Evolutionary conservation across 163 green algal genomes (phyloP).

Genomic region (Prototheca cutis): DNA sequence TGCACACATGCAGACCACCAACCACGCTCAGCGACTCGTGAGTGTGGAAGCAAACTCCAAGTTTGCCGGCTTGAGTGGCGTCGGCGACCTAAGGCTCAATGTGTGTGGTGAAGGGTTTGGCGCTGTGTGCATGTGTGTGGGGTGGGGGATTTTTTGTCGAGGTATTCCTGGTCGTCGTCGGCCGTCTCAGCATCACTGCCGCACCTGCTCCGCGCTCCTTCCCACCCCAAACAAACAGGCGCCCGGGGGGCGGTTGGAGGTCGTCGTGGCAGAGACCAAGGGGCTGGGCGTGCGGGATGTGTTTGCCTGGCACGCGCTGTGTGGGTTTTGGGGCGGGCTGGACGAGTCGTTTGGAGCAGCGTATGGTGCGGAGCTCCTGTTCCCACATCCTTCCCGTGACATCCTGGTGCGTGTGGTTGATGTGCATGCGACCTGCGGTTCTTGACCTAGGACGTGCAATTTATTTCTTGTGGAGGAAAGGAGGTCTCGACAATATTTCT

Average conservation of each 20-base stretch:
- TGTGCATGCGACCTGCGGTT: no score
- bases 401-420: constrained; percentile 30
- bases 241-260: constrained; percentile 32
- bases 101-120: no score
- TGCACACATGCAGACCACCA: neutral
- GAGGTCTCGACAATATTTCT: no score
- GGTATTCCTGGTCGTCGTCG: no score
- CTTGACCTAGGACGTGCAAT: no score
- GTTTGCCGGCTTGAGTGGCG: constrained; percentile 26
- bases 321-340: constrained; percentile 84
- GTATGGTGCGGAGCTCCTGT: constrained; percentile 33
- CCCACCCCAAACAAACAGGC: constrained; percentile 25
- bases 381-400: constrained; percentile 35
- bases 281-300: constrained; percentile 51
- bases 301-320: constrained; percentile 88
- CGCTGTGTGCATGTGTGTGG: no score
- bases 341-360: constrained; percentile 17
- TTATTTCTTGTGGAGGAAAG: no score
- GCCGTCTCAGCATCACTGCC: no score
- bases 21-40: constrained; percentile 70
- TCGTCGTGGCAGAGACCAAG: constrained; percentile 50
- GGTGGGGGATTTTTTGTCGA: no score
- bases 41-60: constrained; percentile 58
- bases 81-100: no score
- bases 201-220: no score